Conservation (phyloP, 2,329 filamentous ascomycete species). For the Paecilomyces dactylethromorphus region DNA sequence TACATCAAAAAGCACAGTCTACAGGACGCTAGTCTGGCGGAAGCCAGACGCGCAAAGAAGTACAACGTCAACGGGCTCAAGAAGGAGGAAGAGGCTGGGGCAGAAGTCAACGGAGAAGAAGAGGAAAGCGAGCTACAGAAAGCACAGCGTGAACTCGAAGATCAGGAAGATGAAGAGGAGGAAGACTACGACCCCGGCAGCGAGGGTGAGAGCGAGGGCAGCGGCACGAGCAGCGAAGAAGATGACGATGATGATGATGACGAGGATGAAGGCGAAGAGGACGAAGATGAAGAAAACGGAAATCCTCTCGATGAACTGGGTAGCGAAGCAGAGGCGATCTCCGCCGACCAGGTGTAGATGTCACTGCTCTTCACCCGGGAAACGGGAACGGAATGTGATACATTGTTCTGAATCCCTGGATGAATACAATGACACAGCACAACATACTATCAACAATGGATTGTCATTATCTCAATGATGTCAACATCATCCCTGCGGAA, state of each 20-base stretch:
- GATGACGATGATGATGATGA: conserved; percentile 24
- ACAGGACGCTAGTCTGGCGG: conserved; percentile 59
- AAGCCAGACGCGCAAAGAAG: conserved; percentile 52
- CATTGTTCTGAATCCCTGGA: neutral
- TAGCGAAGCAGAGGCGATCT: conserved; percentile 37
- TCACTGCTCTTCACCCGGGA: neutral
- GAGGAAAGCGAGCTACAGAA: conserved; percentile 54
- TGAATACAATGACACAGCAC: neutral
- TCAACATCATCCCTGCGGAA: neutral
- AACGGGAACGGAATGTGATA: neutral
- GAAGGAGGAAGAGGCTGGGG: conserved; percentile 16
- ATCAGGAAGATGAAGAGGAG: conserved; percentile 43
- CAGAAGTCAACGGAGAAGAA: conserved; percentile 34
- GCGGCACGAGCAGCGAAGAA: conserved; percentile 38
- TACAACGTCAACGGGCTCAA: conserved; percentile 45
- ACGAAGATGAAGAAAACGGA: conserved; percentile 23
- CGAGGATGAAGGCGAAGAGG: conserved; percentile 19
- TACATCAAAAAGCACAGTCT: conserved; percentile 57
- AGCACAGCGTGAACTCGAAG: conserved; percentile 49
- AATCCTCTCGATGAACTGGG: conserved; percentile 37
- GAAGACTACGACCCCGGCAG: conserved; percentile 48
- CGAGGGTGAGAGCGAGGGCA: conserved; percentile 42
- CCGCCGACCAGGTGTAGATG: conserved; percentile 16
- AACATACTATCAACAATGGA: neutral
- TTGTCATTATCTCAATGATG: neutral